Conservation (phyloP, 2,329 filamentous ascomycete genomes). For the Camptophora hylomeconis region DNA sequence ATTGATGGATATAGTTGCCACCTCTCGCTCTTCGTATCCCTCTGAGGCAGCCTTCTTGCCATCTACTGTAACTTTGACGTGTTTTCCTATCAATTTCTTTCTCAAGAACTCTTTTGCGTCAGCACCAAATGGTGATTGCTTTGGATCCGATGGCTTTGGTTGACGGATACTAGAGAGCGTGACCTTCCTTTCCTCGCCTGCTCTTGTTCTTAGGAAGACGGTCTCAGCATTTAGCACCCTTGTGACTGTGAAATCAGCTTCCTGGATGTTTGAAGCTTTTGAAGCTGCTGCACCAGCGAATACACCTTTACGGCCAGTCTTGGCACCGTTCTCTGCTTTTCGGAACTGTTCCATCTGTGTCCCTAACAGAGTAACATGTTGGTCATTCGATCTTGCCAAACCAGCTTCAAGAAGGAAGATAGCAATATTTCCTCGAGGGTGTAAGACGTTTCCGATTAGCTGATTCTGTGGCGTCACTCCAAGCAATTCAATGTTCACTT, state of each 20-base stretch:
- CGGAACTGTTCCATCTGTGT: slow-evolving; percentile 75
- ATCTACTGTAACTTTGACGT: slow-evolving; percentile 78
- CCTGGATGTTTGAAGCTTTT: slow-evolving; percentile 47
- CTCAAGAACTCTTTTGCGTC: slow-evolving; percentile 94
- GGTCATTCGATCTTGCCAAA: slow-evolving; percentile 83
- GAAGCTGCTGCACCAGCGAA: slow-evolving; percentile 66
- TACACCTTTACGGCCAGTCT: slow-evolving; percentile 60
- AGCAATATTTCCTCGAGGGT: slow-evolving; percentile 85
- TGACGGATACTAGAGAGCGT: slow-evolving; percentile 87
- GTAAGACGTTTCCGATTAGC: slow-evolving; percentile 74
- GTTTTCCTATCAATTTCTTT: slow-evolving; percentile 90
- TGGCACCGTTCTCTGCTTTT: slow-evolving; percentile 75
- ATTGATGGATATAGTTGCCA: slow-evolving; percentile 72
- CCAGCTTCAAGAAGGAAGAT: slow-evolving; percentile 82
- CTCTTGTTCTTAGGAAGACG: slow-evolving; percentile 72
- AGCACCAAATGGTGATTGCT: slow-evolving; percentile 76
- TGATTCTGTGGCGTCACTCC: slow-evolving; percentile 83
- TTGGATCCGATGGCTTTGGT: slow-evolving; percentile 75
- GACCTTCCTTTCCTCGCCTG: slow-evolving; percentile 75
- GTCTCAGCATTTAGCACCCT: slow-evolving; percentile 84
- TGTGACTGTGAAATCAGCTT: slow-evolving; percentile 69
- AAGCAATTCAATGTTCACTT: slow-evolving; percentile 68
- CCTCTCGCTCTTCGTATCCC: slow-evolving; percentile 86
- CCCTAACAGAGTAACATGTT: slow-evolving; percentile 86
- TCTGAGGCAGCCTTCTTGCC: slow-evolving; percentile 81